These are phyloP conservation scores for Somion occarium DNA, from an alignment of 1,284 basidiomycete genomes.

Conservation along the genomic window DNA sequence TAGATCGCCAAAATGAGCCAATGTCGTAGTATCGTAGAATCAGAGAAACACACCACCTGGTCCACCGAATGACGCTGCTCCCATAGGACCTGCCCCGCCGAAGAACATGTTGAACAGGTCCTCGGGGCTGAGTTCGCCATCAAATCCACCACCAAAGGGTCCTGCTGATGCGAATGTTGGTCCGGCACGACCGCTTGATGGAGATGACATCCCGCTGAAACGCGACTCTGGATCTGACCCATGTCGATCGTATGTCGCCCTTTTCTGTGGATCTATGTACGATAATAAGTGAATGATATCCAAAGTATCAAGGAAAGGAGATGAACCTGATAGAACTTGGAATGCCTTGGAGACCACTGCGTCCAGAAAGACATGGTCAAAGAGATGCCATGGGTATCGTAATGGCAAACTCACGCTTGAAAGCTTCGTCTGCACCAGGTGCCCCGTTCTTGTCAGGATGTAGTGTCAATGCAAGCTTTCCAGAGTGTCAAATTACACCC, in stretches of 20 bases:
- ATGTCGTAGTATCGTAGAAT: not conserved
- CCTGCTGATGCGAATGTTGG: slow-evolving; percentile 46
- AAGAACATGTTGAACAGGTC: slow-evolving; percentile 99
- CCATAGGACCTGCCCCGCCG: slow-evolving; percentile 57
- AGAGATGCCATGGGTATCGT: not conserved
- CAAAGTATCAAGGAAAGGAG: slow-evolving; percentile 1
- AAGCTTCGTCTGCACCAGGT: slow-evolving; percentile 97
- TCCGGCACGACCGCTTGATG: slow-evolving; percentile 28
- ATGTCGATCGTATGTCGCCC: slow-evolving; percentile 82
- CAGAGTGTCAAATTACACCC: slow-evolving; percentile 3
- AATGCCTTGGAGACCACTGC: slow-evolving; percentile 98
- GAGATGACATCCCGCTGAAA: slow-evolving; percentile 57
- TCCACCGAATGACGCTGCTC: slow-evolving; percentile 46
- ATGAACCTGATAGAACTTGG: slow-evolving; percentile 79
- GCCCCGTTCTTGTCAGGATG: slow-evolving; percentile 99
- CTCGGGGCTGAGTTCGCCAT: slow-evolving; percentile 89
- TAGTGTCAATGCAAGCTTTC: slow-evolving; percentile 83
- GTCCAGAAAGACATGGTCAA: no score
- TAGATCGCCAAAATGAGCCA: slow-evolving; percentile 17
- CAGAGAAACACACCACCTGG: slow-evolving; percentile 40
- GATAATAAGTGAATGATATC: slow-evolving; percentile 8
- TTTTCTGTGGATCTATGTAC: slow-evolving; percentile 82
- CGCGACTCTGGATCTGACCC: slow-evolving; percentile 86
- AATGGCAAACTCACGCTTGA: slow-evolving; percentile 73
- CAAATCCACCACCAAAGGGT: slow-evolving; percentile 56